phyloP scores from a whole-genome alignment of 129 eudicot species.

The Flaveria robusta region DNA sequence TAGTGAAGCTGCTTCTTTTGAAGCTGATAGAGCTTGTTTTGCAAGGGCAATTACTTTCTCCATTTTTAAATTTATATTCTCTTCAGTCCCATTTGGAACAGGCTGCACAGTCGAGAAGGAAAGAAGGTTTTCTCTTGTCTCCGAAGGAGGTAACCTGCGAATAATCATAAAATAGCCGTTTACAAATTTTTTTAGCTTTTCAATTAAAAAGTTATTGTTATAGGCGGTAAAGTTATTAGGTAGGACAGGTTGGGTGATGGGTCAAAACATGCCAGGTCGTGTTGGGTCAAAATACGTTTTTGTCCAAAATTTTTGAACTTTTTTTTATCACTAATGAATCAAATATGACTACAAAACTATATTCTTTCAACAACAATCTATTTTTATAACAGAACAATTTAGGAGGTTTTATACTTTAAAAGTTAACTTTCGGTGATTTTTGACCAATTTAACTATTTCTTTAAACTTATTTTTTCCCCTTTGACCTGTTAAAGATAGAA shows the following conservation, averaged over 20 bases:
- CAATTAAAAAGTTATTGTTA: neutral
- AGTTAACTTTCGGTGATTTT: neutral
- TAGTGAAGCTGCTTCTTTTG: constrained; percentile 60
- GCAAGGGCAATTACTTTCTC: constrained; percentile 65
- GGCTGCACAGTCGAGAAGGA: constrained; percentile 36
- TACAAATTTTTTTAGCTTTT: neutral
- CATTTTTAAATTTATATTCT: constrained; percentile 39
- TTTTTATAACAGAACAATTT: neutral
- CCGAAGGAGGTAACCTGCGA: constrained; percentile 63
- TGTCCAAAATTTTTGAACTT: neutral
- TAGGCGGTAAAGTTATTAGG: neutral
- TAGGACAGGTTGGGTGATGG: neutral
- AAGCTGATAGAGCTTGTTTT: constrained; percentile 77
- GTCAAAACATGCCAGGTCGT: neutral
- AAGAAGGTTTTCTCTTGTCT: constrained; percentile 33
- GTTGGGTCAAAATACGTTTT: neutral
- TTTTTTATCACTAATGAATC: neutral
- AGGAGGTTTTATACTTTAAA: neutral
- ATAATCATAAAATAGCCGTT: neutral
- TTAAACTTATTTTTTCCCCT: neutral
- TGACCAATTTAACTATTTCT: neutral
- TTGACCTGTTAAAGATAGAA: neutral
- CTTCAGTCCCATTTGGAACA: constrained; percentile 27
- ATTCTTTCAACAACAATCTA: neutral
- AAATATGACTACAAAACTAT: neutral